These are phyloP conservation scores for Trypanosoma vivax DNA, from an alignment of 208 protist genomes.

Conservation along the genomic window DNA sequence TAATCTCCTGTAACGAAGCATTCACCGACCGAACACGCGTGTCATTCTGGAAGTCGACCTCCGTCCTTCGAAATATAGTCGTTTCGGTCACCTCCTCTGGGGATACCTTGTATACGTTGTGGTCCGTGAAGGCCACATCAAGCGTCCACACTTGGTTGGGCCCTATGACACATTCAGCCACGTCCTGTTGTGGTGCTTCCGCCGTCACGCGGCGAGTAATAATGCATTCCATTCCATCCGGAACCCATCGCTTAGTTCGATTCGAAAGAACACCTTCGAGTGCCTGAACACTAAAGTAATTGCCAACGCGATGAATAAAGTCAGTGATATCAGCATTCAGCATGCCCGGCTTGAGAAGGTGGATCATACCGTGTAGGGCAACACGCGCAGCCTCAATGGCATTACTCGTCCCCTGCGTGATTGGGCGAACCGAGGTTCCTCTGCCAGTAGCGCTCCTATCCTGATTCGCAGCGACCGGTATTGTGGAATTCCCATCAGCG, in stretches of 20 bases:
- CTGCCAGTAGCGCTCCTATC: too few relatives aligned
- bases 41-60: conserved; percentile 49
- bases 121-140: conserved; percentile 85
- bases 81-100: conserved; percentile 28
- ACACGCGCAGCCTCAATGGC: conserved; percentile 92
- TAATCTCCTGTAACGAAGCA: conserved; percentile 54
- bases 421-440: not conserved
- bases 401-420: conserved; percentile 63
- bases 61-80: conserved; percentile 63
- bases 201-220: conserved; percentile 76
- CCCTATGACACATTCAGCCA: conserved; percentile 75
- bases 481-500: not conserved
- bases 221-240: conserved; percentile 96
- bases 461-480: not conserved
- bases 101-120: conserved; percentile 21
- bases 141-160: conserved; percentile 82
- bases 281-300: conserved; percentile 84
- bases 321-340: conserved; percentile 91
- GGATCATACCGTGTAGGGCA: conserved; percentile 84
- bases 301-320: conserved; percentile 87
- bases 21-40: conserved; percentile 54
- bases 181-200: conserved; percentile 84
- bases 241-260: conserved; percentile 94
- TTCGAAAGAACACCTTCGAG: conserved; percentile 97
- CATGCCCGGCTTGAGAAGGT: conserved; percentile 60